Conservation (phyloP, 2,329 filamentous ascomycete species). For the Neofusicoccum kwambonambiense region DNA sequence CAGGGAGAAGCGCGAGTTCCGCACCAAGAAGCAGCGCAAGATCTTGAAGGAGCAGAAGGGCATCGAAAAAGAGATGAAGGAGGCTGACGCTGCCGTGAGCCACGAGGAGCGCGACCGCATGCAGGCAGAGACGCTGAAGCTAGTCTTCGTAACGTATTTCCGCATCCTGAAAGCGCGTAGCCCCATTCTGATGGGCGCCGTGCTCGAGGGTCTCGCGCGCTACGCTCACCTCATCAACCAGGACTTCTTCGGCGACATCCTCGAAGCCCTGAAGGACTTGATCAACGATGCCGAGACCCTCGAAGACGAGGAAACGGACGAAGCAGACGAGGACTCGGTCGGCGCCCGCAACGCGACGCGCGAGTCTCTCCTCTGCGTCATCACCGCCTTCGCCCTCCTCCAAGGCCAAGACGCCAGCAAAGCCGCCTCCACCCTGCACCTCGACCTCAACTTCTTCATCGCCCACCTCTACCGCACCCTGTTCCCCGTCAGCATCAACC, state of each 20-base stretch:
- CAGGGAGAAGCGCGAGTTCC: conserved; percentile 78
- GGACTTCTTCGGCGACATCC: conserved; percentile 94
- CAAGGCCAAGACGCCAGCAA: conserved; percentile 91
- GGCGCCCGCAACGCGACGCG: conserved; percentile 71
- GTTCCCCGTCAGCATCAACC: conserved; percentile 72
- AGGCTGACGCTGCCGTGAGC: conserved; percentile 85
- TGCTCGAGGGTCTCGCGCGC: conserved; percentile 88
- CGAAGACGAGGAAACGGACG: conserved; percentile 42
- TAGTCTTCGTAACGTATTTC: conserved; percentile 95
- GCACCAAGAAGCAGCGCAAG: conserved; percentile 86
- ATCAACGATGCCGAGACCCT: conserved; percentile 66
- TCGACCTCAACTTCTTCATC: conserved; percentile 94
- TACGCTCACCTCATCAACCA: conserved; percentile 98
- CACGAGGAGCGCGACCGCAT: conserved; percentile 92
- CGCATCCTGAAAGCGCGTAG: conserved; percentile 82
- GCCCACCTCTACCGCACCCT: conserved; percentile 88
- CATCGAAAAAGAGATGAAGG: conserved; percentile 88
- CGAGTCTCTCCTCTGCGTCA: conserved; percentile 88
- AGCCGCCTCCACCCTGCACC: conserved; percentile 74
- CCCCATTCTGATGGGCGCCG: conserved; percentile 90
- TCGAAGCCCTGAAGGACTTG: conserved; percentile 91
- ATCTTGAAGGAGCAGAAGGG: conserved; percentile 78
- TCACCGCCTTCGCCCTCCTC: conserved; percentile 93
- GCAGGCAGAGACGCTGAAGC: conserved; percentile 92
- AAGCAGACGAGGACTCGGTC: conserved; percentile 41